phyloP scores from a whole-genome alignment of 2,329 filamentous ascomycete genomes.

The Talaromyces rugulosus region DNA sequence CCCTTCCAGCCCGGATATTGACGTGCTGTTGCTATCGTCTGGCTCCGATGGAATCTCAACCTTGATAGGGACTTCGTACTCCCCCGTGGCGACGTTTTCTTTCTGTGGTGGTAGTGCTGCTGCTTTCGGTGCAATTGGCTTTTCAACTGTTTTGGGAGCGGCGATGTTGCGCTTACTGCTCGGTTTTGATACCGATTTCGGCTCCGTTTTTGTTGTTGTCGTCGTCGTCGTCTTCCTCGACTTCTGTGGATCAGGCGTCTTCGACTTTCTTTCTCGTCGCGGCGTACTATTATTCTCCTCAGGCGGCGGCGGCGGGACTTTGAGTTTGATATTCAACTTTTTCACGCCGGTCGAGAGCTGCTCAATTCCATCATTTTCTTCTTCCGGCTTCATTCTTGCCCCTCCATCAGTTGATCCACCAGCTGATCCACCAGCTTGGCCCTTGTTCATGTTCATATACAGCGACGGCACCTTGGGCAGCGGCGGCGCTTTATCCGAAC shows the following conservation, averaged over 20 bases:
- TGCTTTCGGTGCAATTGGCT: slow-evolving; percentile 13
- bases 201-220: slow-evolving; percentile 25
- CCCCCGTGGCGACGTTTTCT: background rate
- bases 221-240: slow-evolving; percentile 30
- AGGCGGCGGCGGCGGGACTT: slow-evolving; percentile 49
- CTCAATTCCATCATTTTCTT: slow-evolving; percentile 33
- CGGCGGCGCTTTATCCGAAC: slow-evolving; percentile 36
- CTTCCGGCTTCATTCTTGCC: slow-evolving; percentile 4
- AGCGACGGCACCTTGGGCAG: slow-evolving; percentile 39
- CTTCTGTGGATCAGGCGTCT: slow-evolving; percentile 25
- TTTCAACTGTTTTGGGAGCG: slow-evolving; percentile 7
- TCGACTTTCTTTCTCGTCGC: slow-evolving; percentile 41
- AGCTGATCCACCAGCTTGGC: slow-evolving; percentile 13
- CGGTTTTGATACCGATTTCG: background rate
- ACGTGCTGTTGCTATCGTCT: background rate
- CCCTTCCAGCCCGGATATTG: background rate
- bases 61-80: slow-evolving; percentile 5
- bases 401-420: background rate
- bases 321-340: slow-evolving; percentile 53
- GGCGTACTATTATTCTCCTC: slow-evolving; percentile 49
- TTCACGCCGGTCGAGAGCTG: slow-evolving; percentile 49
- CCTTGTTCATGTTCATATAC: slow-evolving; percentile 20
- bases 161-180: background rate
- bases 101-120: background rate
- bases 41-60: background rate